These are phyloP conservation scores for Fusarium pilosicola DNA, from an alignment of 2,329 filamentous ascomycete species.

Conservation along the genomic window DNA sequence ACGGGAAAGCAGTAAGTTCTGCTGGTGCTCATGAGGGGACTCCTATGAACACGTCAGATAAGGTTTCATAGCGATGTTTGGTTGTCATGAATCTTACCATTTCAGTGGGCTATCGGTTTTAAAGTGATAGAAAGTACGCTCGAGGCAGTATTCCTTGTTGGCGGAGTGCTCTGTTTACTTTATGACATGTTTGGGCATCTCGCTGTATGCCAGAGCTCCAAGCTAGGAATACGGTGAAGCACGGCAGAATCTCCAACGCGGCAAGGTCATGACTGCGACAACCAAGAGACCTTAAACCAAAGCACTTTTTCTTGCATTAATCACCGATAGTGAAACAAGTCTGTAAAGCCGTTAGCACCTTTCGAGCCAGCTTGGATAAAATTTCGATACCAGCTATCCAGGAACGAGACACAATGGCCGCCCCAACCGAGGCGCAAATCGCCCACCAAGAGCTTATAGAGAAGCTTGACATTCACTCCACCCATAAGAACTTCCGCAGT, in stretches of 20 bases:
- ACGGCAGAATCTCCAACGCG: conserved; percentile 47
- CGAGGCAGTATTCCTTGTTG: not conserved
- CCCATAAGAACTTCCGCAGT: conserved; percentile 91
- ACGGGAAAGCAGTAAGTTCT: conserved; percentile 89
- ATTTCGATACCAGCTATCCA: not conserved
- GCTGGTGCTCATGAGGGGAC: conserved; percentile 96
- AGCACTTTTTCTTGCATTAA: not conserved
- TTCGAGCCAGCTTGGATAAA: not conserved
- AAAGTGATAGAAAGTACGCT: not conserved
- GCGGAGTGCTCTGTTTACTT: conserved; percentile 40
- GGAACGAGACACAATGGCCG: conserved; percentile 61
- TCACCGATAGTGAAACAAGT: not conserved
- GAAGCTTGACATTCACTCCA: conserved; percentile 87
- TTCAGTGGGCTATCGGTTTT: not conserved
- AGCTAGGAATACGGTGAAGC: conserved; percentile 44
- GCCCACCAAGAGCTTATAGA: conserved; percentile 89
- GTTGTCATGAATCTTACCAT: conserved; percentile 14
- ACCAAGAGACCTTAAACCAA: not conserved
- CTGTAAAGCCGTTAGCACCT: not conserved
- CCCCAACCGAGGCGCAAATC: conserved; percentile 77
- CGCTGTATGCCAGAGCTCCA: conserved; percentile 4
- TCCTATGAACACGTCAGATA: conserved; percentile 64
- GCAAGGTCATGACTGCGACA: conserved; percentile 21
- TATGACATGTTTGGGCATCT: conserved; percentile 1
- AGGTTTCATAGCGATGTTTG: too few relatives aligned